Base-by-base conservation (phyloP, 768 basidiomycete genomes). In the Clathrus columnatus region DNA sequence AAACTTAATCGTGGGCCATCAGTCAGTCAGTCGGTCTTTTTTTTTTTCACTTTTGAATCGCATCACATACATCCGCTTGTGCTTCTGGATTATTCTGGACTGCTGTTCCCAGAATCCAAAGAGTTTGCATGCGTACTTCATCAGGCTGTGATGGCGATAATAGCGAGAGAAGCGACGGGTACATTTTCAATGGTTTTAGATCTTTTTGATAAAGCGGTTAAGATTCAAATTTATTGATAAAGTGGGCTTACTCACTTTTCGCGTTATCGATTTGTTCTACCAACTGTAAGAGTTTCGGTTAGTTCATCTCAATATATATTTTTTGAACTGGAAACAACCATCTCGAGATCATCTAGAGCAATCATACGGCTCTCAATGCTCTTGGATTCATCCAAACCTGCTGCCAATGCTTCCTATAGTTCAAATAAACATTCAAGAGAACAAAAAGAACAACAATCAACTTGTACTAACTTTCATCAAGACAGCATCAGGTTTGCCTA, bases 241-340 rank as follows among this genome's bases (percentile, higher is more conserved):
- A 17, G 21, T 24, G 7, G 20, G 20, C 27, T 16, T 47, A 57
- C 73, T 52, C 51, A 84, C 91, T 80, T 64, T 91, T 94, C 0
- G 92, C 91, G 66, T 95, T 95, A 63, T 95, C 92, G 51, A 95
- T 90, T 41, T 80, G 80, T 67, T 95, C 90, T 54, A 94, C 75
- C 26, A 94, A 73, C 91, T 93, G 61, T 24, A n/a, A 18, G 11
- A n/a, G 20, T 48, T 47, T 26, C 21, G n/a, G 14, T 21, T 6
- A 44, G 17, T n/a, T 6, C 7, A 14, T 7, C 18, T 8, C 24
- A 29, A 50, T 5, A 11, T 2, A 23, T 8, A 44, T 20, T 14
- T 18, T 20, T 16, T 7, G 18, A 20, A 50, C 24, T 28, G 48
- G 28, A 42, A 17, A 14, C 27, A 50, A 87, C 91, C 89, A 93